Evolutionary conservation across 225 moss, liverwort and hornwort genomes (phyloP).

Genomic region (Polytrichum formosum): DNA sequence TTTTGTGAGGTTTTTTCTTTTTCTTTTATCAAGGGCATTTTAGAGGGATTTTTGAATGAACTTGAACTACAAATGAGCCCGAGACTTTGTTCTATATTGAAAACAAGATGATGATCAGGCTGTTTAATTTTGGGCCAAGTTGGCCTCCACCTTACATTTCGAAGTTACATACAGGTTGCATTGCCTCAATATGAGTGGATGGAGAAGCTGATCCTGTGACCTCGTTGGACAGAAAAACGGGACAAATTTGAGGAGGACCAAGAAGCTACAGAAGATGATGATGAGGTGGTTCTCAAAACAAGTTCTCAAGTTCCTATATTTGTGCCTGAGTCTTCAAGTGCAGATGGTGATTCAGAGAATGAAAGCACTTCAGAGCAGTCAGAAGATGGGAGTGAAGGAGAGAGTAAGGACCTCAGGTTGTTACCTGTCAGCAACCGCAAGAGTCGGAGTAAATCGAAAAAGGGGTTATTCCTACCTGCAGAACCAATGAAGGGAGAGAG

Average conservation of each 20-base stretch:
- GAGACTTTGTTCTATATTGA: no score
- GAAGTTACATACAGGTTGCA: constrained; percentile 15
- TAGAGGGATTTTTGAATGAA: no score
- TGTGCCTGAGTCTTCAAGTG: constrained; percentile 13
- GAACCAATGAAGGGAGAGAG: constrained; percentile 39
- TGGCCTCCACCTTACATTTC: constrained; percentile 19
- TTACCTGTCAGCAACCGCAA: constrained; percentile 12
- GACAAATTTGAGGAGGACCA: constrained; percentile 32
- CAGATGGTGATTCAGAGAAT: constrained; percentile 7
- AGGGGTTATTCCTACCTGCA: constrained; percentile 21
- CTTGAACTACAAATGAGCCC: no score
- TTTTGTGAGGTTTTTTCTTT: no score
- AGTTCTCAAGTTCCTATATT: constrained; percentile 19
- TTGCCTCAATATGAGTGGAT: constrained; percentile 7
- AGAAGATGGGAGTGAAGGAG: constrained; percentile 21
- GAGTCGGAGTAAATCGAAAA: constrained; percentile 20
- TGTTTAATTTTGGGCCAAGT: constrained; percentile 22
- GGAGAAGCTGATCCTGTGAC: constrained; percentile 17
- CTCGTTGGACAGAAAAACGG: constrained; percentile 39
- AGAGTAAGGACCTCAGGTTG: constrained; percentile 16
- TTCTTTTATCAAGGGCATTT: no score
- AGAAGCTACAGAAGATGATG: constrained; percentile 57
- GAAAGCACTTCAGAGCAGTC: constrained; percentile 14
- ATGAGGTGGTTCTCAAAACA: constrained; percentile 51
- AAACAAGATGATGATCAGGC: neutral